A percentile compares a stretch with the other conserved stretches of the same genome.
phyloP scores from a whole-genome alignment of 345 rosid species.

The Moringa oleifera region DNA sequence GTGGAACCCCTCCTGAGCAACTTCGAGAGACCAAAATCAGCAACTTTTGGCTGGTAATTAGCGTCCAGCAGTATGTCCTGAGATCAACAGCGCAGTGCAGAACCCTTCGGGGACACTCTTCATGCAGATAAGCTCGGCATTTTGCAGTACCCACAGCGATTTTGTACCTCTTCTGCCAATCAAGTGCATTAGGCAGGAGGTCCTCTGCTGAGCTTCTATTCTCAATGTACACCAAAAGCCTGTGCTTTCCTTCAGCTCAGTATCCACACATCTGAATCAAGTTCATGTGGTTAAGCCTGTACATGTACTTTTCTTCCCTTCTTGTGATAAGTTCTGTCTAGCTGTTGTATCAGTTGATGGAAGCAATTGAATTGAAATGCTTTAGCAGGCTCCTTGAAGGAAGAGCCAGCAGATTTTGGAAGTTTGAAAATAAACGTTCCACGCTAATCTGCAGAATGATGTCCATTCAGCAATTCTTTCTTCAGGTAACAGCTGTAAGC shows the following conservation, averaged over 20 bases:
- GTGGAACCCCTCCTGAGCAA: neutral
- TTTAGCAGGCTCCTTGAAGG: neutral
- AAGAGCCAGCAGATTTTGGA: neutral
- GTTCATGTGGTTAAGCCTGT: conserved; percentile 32
- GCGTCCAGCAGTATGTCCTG: conserved; percentile 25
- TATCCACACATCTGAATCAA: conserved; percentile 35
- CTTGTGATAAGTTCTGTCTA: conserved; percentile 19
- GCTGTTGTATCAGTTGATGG: neutral
- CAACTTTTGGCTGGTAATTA: conserved; percentile 18
- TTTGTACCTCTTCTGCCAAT: conserved; percentile 17
- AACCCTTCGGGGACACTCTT: conserved; percentile 35
- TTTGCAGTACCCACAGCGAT: conserved; percentile 26
- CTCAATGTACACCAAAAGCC: conserved; percentile 24
- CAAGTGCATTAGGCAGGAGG: conserved; percentile 7
- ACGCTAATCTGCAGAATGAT: neutral
- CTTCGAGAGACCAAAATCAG: conserved; percentile 32
- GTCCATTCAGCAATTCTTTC: neutral
- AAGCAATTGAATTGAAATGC: neutral
- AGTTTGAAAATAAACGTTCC: neutral
- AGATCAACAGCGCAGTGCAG: conserved; percentile 27
- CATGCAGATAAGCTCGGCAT: conserved; percentile 33
- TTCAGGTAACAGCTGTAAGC: conserved; percentile 21
- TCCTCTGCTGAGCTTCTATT: conserved; percentile 9
- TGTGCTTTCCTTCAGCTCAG: conserved; percentile 21
- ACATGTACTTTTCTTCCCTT: conserved; percentile 29